Evolutionary conservation across 2,329 filamentous ascomycete genomes (phyloP).

Genomic region (Ophiosphaerella korrae): DNA sequence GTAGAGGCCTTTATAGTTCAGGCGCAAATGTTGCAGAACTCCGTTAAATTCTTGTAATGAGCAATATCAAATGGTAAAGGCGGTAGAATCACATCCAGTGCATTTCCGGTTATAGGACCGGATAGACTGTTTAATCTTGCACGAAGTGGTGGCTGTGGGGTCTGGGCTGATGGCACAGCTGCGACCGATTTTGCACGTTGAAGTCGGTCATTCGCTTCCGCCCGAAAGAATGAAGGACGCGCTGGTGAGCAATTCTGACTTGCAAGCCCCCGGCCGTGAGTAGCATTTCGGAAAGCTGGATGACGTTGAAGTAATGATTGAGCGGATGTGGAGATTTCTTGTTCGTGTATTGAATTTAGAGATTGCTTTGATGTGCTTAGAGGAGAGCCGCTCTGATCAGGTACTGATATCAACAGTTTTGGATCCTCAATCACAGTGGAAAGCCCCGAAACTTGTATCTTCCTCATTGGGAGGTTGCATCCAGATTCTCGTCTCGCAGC

Average conservation of each 20-base stretch:
- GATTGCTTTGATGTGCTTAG: conserved; percentile 10
- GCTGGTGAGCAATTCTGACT: neutral
- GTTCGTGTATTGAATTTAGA: conserved; percentile 19
- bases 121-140: conserved; percentile 33
- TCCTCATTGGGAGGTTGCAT: conserved; percentile 33
- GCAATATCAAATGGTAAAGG: conserved; percentile 47
- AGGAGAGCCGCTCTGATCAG: conserved; percentile 21
- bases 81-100: conserved; percentile 50
- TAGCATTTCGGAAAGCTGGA: conserved; percentile 30
- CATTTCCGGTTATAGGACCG: conserved; percentile 39
- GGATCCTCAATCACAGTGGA: conserved; percentile 50
- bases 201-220: conserved; percentile 16
- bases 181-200: conserved; percentile 34
- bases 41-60: conserved; percentile 30
- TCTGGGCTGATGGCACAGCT: conserved; percentile 20
- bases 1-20: conserved; percentile 43
- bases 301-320: conserved; percentile 36
- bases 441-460: conserved; percentile 31
- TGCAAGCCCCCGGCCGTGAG: conserved; percentile 1
- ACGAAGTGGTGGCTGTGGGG: conserved; percentile 25
- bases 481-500: conserved; percentile 29
- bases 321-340: conserved; percentile 23
- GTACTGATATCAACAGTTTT: conserved; percentile 35
- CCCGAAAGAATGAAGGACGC: conserved; percentile 1
- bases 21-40: conserved; percentile 42